Percentiles rank a stretch among this genome's conserved stretches.
phyloP scores from a whole-genome alignment of 1,139 yeast genomes.

The Diutina neorugosa region DNA sequence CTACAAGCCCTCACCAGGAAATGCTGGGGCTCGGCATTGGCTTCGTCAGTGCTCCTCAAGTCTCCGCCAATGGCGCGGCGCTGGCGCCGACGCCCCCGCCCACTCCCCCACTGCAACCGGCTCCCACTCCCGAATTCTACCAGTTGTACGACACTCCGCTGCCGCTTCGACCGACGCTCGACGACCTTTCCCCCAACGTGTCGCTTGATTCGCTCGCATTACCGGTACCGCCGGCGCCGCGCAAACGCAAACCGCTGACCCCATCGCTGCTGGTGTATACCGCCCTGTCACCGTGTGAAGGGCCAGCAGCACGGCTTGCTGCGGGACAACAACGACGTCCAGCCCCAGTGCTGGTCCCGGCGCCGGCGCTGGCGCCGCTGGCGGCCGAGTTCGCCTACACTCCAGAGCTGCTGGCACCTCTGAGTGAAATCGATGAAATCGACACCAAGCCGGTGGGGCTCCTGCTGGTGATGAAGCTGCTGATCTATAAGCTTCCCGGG shows the following conservation, averaged over 20 bases:
- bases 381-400: background rate
- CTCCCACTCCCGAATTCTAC: background rate
- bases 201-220: background rate
- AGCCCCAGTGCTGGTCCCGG: background rate
- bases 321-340: background rate
- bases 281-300: background rate
- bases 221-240: background rate
- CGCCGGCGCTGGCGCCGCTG: background rate
- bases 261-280: background rate
- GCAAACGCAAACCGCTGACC: background rate
- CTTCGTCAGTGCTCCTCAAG: background rate
- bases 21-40: conserved; percentile 2
- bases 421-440: background rate
- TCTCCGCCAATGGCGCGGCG: background rate
- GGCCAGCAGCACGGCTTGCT: background rate
- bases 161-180: background rate
- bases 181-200: background rate
- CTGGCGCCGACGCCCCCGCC: background rate
- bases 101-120: background rate
- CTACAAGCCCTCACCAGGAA: background rate
- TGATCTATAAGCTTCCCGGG: background rate
- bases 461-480: background rate
- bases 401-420: background rate
- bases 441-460: background rate
- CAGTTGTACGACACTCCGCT: conserved; percentile 3